A percentile compares a stretch with the other conserved stretches of the same genome.
Conservation (phyloP, 805 yeast genomes). For the Saccharomycopsis vini region DNA sequence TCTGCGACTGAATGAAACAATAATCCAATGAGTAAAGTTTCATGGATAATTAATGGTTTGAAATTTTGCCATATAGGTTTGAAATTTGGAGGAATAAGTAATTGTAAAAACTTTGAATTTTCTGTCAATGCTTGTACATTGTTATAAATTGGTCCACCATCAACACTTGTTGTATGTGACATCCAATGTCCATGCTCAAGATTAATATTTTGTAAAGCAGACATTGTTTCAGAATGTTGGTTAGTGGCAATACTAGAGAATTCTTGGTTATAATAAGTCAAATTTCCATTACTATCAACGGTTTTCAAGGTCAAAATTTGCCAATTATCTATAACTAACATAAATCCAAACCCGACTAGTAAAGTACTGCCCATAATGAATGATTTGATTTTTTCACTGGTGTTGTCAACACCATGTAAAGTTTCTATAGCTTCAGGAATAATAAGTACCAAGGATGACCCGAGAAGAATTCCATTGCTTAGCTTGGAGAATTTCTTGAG, state of each 20-base stretch:
- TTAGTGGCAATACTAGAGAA: background rate
- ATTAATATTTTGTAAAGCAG: background rate
- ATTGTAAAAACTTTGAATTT: no score
- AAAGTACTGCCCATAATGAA: conserved; percentile 38
- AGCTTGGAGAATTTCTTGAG: conserved; percentile 37
- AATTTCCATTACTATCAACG: background rate
- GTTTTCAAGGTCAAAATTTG: conserved; percentile 19
- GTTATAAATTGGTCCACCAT: background rate
- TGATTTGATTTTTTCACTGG: conserved; percentile 5
- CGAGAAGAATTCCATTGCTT: conserved; percentile 52
- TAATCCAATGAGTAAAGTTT: conserved; percentile 52
- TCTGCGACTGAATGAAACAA: conserved; percentile 62
- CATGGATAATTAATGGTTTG: conserved; percentile 26
- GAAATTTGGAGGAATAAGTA: conserved; percentile 5
- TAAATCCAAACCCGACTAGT: conserved; percentile 43
- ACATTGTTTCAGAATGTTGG: background rate
- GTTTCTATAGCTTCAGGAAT: conserved; percentile 60
- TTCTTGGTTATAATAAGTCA: background rate
- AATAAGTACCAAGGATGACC: conserved; percentile 49
- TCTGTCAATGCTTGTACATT: background rate
- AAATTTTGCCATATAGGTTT: conserved; percentile 22
- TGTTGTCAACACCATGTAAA: conserved; percentile 22
- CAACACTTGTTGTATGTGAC: no score
- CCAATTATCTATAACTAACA: conserved; percentile 33
- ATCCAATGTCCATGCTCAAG: no score